These are phyloP conservation scores for Flaveria robusta DNA, from an alignment of 129 eudicot species.

Conservation along the genomic window DNA sequence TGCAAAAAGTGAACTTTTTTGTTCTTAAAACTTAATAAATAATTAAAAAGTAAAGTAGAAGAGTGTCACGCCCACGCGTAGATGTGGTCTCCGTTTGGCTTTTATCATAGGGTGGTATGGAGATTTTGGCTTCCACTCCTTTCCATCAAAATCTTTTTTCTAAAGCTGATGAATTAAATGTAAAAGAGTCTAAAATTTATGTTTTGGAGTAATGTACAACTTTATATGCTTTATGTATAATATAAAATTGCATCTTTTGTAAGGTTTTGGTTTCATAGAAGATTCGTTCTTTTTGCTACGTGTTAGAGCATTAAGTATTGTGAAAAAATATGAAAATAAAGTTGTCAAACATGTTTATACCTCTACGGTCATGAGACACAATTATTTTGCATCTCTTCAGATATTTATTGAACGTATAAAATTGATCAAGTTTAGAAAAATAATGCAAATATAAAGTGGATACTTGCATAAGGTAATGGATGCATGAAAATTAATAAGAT, in stretches of 20 bases:
- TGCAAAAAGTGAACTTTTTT: constrained; percentile 35
- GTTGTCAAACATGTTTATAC: neutral
- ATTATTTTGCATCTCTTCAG: too few species aligned
- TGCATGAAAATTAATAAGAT: too few species aligned
- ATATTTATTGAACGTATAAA: too few species aligned
- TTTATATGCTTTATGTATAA: constrained; percentile 7
- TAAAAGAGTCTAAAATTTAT: constrained; percentile 5
- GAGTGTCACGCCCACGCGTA: constrained; percentile 35
- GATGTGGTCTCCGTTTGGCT: constrained; percentile 42
- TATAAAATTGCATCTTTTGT: neutral
- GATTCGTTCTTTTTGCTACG: neutral
- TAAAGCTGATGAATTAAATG: constrained; percentile 36
- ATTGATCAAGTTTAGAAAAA: too few species aligned
- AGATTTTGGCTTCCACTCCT: constrained; percentile 44
- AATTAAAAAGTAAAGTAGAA: constrained; percentile 18
- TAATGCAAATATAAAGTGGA: too few species aligned
- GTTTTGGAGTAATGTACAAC: constrained; percentile 18
- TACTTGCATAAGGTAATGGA: too few species aligned
- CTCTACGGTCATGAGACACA: too few species aligned
- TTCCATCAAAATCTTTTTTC: constrained; percentile 29
- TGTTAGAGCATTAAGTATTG: neutral
- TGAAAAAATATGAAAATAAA: neutral
- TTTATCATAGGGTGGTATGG: constrained; percentile 44
- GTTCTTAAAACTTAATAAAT: neutral
- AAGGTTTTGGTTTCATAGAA: neutral